phyloP scores from a whole-genome alignment of 192 early-diverging fungal genomes.

The Chytriomyces confervae region DNA sequence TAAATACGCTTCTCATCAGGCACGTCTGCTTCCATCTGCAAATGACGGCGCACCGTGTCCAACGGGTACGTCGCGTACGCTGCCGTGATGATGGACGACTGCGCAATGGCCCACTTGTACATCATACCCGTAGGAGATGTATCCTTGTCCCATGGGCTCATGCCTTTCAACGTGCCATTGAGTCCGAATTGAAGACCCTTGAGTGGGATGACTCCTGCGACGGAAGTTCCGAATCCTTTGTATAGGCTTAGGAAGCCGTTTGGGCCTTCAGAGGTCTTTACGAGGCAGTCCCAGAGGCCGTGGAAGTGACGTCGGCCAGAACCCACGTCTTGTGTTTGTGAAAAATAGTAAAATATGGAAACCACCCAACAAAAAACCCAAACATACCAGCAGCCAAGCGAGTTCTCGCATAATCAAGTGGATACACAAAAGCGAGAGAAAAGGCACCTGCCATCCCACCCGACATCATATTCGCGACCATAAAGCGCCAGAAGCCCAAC shows the following conservation, averaged over 20 bases:
- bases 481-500: conserved; percentile 78
- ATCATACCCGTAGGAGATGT: conserved; percentile 38
- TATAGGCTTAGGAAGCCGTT: conserved; percentile 69
- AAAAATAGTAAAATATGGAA: no score
- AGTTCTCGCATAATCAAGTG: conserved; percentile 97
- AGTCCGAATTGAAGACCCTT: conserved; percentile 83
- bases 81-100: conserved; percentile 67
- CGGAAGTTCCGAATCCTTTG: conserved; percentile 92
- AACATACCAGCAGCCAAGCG: conserved; percentile 75
- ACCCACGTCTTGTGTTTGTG: no score
- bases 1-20: conserved; percentile 86
- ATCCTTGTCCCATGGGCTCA: conserved; percentile 44
- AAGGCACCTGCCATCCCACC: conserved; percentile 94
- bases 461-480: conserved; percentile 91
- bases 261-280: conserved; percentile 59
- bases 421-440: conserved; percentile 89
- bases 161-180: conserved; percentile 73
- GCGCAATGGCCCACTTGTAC: conserved; percentile 41
- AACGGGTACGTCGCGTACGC: conserved; percentile 93
- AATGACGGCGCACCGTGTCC: conserved; percentile 94
- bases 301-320: conserved; percentile 90
- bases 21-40: conserved; percentile 91
- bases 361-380: not conserved
- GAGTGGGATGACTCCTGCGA: conserved; percentile 89
- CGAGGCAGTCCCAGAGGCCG: conserved; percentile 82